Percentiles rank a stretch among this genome's conserved stretches.
Evolutionary conservation across 495 filamentous ascomycete genomes (phyloP).

Genomic region (Glutinoglossum americanum): DNA sequence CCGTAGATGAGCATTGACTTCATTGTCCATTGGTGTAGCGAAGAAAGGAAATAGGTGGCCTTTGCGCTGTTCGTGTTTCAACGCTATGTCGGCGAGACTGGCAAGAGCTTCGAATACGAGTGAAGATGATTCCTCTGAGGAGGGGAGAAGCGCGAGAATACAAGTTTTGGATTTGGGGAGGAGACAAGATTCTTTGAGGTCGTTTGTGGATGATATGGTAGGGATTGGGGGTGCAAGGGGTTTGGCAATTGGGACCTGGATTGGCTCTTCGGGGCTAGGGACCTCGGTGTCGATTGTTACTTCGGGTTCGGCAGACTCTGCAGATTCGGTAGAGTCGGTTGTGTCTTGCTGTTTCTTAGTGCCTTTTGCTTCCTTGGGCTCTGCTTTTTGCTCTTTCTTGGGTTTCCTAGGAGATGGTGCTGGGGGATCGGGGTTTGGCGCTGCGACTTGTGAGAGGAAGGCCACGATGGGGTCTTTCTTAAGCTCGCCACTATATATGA

Average conservation of each 20-base stretch:
- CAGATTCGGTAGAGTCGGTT: slow-evolving; percentile 13
- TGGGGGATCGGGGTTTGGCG: slow-evolving; percentile 52
- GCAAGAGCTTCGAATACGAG: slow-evolving; percentile 32
- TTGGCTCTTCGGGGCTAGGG: slow-evolving; percentile 22
- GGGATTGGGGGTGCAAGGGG: slow-evolving; percentile 30
- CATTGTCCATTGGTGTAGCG: slow-evolving; percentile 43
- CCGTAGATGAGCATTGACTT: slow-evolving; percentile 30
- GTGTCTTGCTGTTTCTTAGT: slow-evolving; percentile 1
- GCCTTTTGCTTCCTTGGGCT: slow-evolving; percentile 20
- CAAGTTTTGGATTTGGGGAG: slow-evolving; percentile 61
- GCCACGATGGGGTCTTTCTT: slow-evolving; percentile 64
- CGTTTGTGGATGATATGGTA: slow-evolving; percentile 27
- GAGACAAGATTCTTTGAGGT: slow-evolving; percentile 50
- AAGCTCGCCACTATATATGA: slow-evolving; percentile 65
- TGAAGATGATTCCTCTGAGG: slow-evolving; percentile 20
- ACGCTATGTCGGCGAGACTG: slow-evolving; percentile 50
- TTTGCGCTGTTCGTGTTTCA: slow-evolving; percentile 42
- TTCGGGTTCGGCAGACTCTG: slow-evolving; percentile 18
- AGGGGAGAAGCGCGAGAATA: slow-evolving; percentile 57
- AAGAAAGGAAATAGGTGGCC: slow-evolving; percentile 66
- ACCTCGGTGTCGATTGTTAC: slow-evolving; percentile 27
- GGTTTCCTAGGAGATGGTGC: slow-evolving; percentile 30
- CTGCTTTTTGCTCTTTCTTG: slow-evolving; percentile 25
- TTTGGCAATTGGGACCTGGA: slow-evolving; percentile 25
- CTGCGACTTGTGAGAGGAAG: slow-evolving; percentile 60